Base-by-base conservation (phyloP, 2,329 filamentous ascomycete species). In the Alternaria sp. region DNA sequence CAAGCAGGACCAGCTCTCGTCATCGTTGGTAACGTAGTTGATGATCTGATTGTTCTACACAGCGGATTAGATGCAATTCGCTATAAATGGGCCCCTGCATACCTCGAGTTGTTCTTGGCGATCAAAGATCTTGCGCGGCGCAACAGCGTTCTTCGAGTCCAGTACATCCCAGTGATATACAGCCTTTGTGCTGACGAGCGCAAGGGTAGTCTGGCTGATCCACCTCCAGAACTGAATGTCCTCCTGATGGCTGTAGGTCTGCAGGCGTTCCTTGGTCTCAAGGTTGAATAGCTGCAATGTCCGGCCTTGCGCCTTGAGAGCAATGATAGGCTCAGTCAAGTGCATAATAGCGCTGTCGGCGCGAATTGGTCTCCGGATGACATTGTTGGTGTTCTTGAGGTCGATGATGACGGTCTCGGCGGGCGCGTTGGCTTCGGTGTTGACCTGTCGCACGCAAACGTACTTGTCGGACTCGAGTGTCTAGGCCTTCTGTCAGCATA, bases 281-380 rank as follows among this genome's bases (percentile, higher is more conserved):
- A 99, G 87, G 80, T 99, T 94, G 82, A 99, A 99, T 79, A 99
- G 96, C 84, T 99, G 96, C 63, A 99, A 87, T 69, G 95, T 99
- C 78, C 93, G 88, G 66, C 91, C 91, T 80, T 97, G 93, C 49
- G 95, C 94, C 83, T 96, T 97, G 70, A 99, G 87, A 65, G 96
- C 95, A 76, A 99, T 98, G 79, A 99, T 92, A 80, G 97, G 93
- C 79, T 91, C 92, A 72, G 87, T 90, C 92, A 93, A 97, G 87
- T 99, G 95, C 95, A 99, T 98, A 79, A 99, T 97, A 74, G 96
- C 95, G 88, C 94, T 98, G 83, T 99, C 95, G 76, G 95, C 95
- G 85, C 97, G 98, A 85, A 99, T 99, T 49, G 94, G 93, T 78
- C 94, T 89, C 75, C 92, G 91, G 72, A 93, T 95, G 79, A 97